A percentile compares a stretch with the other conserved stretches of the same genome.
These are phyloP conservation scores for Ephemerocybe angulata DNA, from an alignment of 768 basidiomycete species.

Conservation along the genomic window DNA sequence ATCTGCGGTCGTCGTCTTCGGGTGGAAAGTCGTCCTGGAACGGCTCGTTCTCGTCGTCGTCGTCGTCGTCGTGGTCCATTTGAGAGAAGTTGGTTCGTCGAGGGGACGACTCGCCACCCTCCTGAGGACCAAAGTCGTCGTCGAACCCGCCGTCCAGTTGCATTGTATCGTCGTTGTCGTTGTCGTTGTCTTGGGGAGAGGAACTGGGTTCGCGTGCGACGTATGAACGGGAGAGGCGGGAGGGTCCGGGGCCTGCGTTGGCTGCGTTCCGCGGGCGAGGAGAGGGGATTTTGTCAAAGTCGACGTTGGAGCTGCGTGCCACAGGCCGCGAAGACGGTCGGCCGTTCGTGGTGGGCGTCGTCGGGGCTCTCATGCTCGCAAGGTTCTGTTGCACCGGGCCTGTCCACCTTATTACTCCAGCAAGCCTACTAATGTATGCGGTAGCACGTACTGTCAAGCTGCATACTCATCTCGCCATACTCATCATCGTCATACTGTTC, in stretches of 20 bases:
- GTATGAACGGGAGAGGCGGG: constrained; percentile 36
- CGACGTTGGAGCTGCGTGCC: constrained; percentile 48
- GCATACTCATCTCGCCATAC: constrained; percentile 77
- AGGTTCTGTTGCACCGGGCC: constrained; percentile 42
- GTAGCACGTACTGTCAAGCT: constrained; percentile 59
- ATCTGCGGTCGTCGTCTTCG: constrained; percentile 27
- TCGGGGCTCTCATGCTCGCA: constrained; percentile 36
- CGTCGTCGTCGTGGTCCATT: constrained; percentile 47
- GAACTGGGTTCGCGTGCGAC: constrained; percentile 25
- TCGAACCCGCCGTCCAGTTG: constrained; percentile 22
- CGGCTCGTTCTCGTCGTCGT: constrained; percentile 33
- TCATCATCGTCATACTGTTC: constrained; percentile 36
- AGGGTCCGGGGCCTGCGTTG: constrained; percentile 38
- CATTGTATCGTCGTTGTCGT: constrained; percentile 22
- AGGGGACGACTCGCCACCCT: constrained; percentile 22
- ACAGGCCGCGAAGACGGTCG: constrained; percentile 45
- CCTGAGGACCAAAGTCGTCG: constrained; percentile 29
- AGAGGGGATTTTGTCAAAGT: constrained; percentile 63
- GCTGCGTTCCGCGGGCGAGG: constrained; percentile 39
- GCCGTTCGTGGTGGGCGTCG: constrained; percentile 38
- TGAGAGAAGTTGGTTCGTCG: constrained; percentile 45
- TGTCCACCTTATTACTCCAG: constrained; percentile 12
- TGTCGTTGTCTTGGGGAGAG: constrained; percentile 27
- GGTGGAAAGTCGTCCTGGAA: constrained; percentile 19
- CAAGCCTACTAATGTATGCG: not conserved